These are phyloP conservation scores for Dalbergia oliveri DNA, from an alignment of 306 rosid species.

Conservation along the genomic window DNA sequence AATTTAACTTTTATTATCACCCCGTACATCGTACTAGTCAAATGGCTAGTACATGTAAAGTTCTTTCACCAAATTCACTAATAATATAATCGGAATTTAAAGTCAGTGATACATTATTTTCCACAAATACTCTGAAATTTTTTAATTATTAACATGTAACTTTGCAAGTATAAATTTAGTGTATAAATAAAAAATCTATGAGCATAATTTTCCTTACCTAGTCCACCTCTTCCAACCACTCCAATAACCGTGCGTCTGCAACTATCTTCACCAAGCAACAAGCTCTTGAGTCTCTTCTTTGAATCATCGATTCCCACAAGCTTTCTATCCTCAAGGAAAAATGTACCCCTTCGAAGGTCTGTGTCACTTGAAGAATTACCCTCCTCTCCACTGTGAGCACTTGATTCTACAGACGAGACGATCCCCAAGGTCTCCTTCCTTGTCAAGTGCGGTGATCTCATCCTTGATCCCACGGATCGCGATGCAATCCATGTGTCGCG, in stretches of 20 bases:
- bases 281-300: not conserved
- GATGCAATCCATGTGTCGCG: not conserved
- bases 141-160: no score
- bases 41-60: no score
- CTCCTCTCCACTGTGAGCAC: not conserved
- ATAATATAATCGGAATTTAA: no score
- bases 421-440: not conserved
- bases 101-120: no score
- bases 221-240: not conserved
- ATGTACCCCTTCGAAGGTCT: not conserved
- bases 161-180: no score
- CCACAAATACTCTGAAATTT: no score
- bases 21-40: no score
- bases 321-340: not conserved
- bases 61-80: no score
- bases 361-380: no score
- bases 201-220: not conserved
- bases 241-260: not conserved
- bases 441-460: not conserved
- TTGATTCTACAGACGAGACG: not conserved
- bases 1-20: no score
- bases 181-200: no score
- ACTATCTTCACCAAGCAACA: not conserved
- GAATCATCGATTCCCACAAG: not conserved
- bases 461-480: not conserved